These are phyloP conservation scores for Ilex asprella DNA, from an alignment of 257 asterid genomes.

Conservation along the genomic window DNA sequence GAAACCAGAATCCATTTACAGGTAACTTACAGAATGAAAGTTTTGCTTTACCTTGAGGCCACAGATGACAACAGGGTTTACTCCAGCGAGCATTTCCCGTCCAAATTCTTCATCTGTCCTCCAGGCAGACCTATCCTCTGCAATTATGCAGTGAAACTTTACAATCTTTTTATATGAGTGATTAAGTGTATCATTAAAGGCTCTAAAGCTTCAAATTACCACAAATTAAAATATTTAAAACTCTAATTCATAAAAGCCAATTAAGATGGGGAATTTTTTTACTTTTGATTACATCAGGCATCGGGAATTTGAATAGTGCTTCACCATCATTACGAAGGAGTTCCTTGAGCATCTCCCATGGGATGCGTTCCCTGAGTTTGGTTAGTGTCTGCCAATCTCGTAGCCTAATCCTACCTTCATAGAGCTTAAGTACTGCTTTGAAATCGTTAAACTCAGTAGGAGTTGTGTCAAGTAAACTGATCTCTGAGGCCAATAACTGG, in stretches of 20 bases:
- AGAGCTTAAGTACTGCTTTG: conserved; percentile 55
- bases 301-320: conserved; percentile 49
- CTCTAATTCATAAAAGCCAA: no score
- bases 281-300: conserved; percentile 84
- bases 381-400: conserved; percentile 33
- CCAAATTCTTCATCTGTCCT: conserved; percentile 93
- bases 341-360: conserved; percentile 67
- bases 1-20: not conserved
- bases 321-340: conserved; percentile 66
- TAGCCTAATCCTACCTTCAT: conserved; percentile 51
- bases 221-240: no score
- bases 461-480: conserved; percentile 58
- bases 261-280: not conserved
- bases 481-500: conserved; percentile 63
- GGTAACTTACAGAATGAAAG: not conserved
- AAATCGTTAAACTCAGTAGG: conserved; percentile 77
- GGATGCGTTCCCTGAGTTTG: conserved; percentile 43
- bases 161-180: not conserved
- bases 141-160: conserved; percentile 2
- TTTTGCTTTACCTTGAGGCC: conserved; percentile 48
- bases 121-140: conserved; percentile 87
- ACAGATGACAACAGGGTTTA: conserved; percentile 69
- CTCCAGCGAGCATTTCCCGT: conserved; percentile 95
- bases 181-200: not conserved
- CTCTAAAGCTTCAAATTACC: no score